Evolutionary conservation across 331 rosid species (phyloP).

Genomic region (Saraca asoca): DNA sequence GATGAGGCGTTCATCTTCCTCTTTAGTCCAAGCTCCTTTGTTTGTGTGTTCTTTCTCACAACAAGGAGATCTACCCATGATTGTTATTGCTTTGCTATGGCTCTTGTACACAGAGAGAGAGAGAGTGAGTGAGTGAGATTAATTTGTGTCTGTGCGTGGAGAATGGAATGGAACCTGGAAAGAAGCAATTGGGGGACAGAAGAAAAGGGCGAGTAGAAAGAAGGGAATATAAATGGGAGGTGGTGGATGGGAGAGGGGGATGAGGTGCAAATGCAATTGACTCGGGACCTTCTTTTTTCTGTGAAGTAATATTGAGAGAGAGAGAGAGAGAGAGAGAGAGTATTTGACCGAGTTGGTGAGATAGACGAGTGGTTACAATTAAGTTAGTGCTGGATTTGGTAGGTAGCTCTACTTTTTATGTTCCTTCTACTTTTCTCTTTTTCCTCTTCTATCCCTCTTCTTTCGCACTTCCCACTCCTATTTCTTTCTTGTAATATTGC

Average conservation of each 20-base stretch:
- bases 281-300: slow-evolving; percentile 42
- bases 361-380: slow-evolving; percentile 56
- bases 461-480: neutral
- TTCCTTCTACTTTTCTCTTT: slow-evolving; percentile 4
- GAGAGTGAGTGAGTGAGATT: neutral
- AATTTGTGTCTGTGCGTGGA: neutral
- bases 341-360: slow-evolving; percentile 70
- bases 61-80: neutral
- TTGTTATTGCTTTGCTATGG: too few species aligned
- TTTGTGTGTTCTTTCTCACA: neutral
- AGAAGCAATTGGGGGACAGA: slow-evolving; percentile 3
- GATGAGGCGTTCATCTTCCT: neutral
- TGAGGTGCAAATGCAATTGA: slow-evolving; percentile 47
- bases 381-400: slow-evolving; percentile 60
- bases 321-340: neutral
- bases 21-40: neutral
- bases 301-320: too few species aligned
- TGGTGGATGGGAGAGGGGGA: slow-evolving; percentile 23
- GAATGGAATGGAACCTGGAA: slow-evolving; percentile 9
- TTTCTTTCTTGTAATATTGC: neutral
- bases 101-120: neutral
- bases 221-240: slow-evolving; percentile 43
- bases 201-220: neutral
- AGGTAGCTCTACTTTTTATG: slow-evolving; percentile 57
- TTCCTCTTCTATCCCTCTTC: neutral